phyloP scores from a whole-genome alignment of 306 rosid species.

The Trifolium pratense region DNA sequence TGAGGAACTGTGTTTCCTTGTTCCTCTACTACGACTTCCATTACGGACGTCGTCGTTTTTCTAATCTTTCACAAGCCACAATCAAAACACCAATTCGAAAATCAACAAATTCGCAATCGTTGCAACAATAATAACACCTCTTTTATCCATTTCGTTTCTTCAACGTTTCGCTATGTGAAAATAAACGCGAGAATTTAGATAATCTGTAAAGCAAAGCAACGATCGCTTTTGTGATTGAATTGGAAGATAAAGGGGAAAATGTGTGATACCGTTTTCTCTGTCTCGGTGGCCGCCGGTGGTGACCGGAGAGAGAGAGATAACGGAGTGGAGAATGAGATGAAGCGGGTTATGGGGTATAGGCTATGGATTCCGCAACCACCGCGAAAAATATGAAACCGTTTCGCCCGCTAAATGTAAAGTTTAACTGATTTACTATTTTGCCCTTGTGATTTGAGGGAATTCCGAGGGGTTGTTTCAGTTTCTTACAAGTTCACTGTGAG shows the following conservation, averaged over 20 bases:
- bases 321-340: slow-evolving; percentile 24
- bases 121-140: slow-evolving; percentile 15
- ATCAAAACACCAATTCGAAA: slow-evolving; percentile 12
- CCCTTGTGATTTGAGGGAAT: slow-evolving; percentile 32
- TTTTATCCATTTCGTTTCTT: slow-evolving; percentile 23
- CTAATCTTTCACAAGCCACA: slow-evolving; percentile 2
- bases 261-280: slow-evolving; percentile 40
- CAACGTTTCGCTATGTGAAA: neutral
- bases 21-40: slow-evolving; percentile 23
- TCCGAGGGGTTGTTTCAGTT: neutral
- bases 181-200: neutral
- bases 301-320: slow-evolving; percentile 46
- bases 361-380: slow-evolving; percentile 43
- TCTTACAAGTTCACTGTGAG: neutral
- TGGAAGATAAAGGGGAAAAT: neutral
- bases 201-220: slow-evolving; percentile 23
- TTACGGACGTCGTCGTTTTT: slow-evolving; percentile 22
- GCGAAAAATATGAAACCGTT: slow-evolving; percentile 50
- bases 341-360: slow-evolving; percentile 7
- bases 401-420: slow-evolving; percentile 26
- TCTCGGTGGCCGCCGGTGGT: slow-evolving; percentile 35
- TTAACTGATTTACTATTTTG: slow-evolving; percentile 34
- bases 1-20: slow-evolving; percentile 19
- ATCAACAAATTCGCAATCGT: neutral
- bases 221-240: neutral